Percentiles rank a stretch among this genome's conserved stretches.
Evolutionary conservation across 2,329 filamentous ascomycete genomes (phyloP).

Genomic region (Pestalotiopsis sp.): DNA sequence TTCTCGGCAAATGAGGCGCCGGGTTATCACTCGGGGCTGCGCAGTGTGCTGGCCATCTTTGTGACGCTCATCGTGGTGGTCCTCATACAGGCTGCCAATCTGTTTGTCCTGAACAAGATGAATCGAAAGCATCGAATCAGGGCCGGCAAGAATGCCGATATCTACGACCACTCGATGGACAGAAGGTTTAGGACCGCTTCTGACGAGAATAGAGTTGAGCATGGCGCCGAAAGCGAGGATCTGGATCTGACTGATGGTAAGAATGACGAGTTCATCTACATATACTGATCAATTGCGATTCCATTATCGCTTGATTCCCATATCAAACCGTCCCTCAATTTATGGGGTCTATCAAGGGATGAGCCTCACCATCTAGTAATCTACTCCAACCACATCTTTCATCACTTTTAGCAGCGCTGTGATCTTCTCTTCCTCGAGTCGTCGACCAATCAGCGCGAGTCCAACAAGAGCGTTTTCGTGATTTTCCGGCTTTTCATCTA

Average conservation of each 20-base stretch:
- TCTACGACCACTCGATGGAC: constrained; percentile 65
- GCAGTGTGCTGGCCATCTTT: constrained; percentile 57
- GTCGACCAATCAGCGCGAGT: constrained; percentile 22
- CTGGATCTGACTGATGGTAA: constrained; percentile 66
- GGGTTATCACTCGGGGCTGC: constrained; percentile 58
- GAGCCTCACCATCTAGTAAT: not conserved
- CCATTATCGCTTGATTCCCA: too few species aligned
- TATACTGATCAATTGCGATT: not conserved
- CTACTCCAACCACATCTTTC: constrained; percentile 16
- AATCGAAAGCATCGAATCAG: constrained; percentile 57
- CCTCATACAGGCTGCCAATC: constrained; percentile 54
- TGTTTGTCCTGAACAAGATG: constrained; percentile 58
- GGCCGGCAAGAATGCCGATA: constrained; percentile 62
- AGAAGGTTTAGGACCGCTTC: constrained; percentile 41
- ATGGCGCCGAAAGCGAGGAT: constrained; percentile 39
- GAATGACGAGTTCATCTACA: constrained; percentile 65
- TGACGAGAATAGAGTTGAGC: constrained; percentile 53
- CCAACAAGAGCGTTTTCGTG: constrained; percentile 27
- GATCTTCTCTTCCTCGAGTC: constrained; percentile 28
- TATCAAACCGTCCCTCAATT: too few species aligned
- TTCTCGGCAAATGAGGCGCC: constrained; percentile 62
- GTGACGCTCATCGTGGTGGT: constrained; percentile 55
- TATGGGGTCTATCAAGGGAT: too few species aligned
- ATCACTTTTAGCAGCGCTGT: constrained; percentile 20
- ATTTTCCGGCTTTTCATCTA: constrained; percentile 25